Conservation (phyloP, 2,329 filamentous ascomycete genomes). For the Scedosporium dehoogii region DNA sequence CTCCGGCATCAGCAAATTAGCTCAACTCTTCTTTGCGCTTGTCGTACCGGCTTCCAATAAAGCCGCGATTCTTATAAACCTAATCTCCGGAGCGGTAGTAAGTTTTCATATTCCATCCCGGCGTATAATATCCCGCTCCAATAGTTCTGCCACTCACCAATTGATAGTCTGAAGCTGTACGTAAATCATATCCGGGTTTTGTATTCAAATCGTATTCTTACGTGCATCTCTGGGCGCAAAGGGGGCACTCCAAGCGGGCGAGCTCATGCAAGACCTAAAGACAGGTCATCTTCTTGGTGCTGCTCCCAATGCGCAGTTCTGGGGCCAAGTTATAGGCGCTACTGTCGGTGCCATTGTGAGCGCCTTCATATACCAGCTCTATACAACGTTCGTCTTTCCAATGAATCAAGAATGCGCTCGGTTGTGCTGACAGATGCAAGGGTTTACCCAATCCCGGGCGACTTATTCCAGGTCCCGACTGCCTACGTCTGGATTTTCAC, state of each 20-base stretch:
- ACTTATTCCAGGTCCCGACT: slow-evolving; percentile 87
- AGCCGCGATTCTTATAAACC: slow-evolving; percentile 87
- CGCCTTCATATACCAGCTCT: slow-evolving; percentile 79
- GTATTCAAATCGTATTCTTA: slow-evolving; percentile 3
- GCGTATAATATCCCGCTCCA: neutral
- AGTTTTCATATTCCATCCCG: slow-evolving; percentile 8
- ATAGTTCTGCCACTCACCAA: neutral
- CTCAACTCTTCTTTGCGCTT: slow-evolving; percentile 88
- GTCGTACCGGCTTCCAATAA: slow-evolving; percentile 73
- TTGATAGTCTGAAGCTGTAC: slow-evolving; percentile 29
- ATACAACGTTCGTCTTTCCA: slow-evolving; percentile 46
- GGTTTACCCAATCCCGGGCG: slow-evolving; percentile 81
- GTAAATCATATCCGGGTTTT: slow-evolving; percentile 8
- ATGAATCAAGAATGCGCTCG: neutral
- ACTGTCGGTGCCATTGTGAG: slow-evolving; percentile 78
- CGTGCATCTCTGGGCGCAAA: slow-evolving; percentile 11
- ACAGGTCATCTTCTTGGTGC: slow-evolving; percentile 90
- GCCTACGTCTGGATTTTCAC: slow-evolving; percentile 98
- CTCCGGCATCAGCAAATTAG: slow-evolving; percentile 91
- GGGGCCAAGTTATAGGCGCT: slow-evolving; percentile 87
- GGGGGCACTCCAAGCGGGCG: slow-evolving; percentile 84
- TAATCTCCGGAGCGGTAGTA: slow-evolving; percentile 79
- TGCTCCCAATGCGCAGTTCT: slow-evolving; percentile 90
- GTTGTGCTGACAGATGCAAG: slow-evolving; percentile 21
- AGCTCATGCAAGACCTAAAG: slow-evolving; percentile 95